Conservation (phyloP, 805 yeast genomes). For the Candida peoriensis region DNA sequence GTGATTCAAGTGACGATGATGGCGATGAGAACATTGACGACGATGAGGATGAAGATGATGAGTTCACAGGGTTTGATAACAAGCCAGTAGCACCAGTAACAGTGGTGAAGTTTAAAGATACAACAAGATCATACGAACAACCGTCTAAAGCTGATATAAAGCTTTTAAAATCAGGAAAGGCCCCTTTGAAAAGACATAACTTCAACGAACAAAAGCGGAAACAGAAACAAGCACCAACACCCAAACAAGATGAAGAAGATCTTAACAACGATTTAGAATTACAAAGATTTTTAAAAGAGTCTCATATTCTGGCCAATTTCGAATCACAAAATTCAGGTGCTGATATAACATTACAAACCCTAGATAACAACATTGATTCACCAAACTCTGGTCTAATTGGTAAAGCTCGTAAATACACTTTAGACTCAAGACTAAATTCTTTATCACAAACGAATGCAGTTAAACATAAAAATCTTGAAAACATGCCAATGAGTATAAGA, state of each 20-base stretch:
- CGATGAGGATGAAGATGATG: slow-evolving; percentile 21
- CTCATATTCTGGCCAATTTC: slow-evolving; percentile 53
- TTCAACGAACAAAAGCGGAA: neutral
- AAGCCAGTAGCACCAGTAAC: slow-evolving; percentile 10
- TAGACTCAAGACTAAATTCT: slow-evolving; percentile 51
- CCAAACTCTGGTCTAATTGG: slow-evolving; percentile 42
- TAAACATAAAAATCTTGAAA: slow-evolving; percentile 43
- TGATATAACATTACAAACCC: slow-evolving; percentile 55
- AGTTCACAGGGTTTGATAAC: slow-evolving; percentile 12
- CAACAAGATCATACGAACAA: slow-evolving; percentile 21
- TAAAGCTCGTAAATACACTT: slow-evolving; percentile 58
- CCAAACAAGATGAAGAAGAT: slow-evolving; percentile 44
- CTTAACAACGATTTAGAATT: slow-evolving; percentile 66
- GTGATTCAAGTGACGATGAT: slow-evolving; percentile 1
- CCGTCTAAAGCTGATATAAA: slow-evolving; percentile 47
- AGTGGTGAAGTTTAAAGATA: slow-evolving; percentile 37
- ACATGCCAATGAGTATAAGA: slow-evolving; percentile 85
- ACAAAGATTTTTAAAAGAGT: slow-evolving; percentile 64
- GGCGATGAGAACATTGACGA: slow-evolving; percentile 22
- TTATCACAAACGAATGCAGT: slow-evolving; percentile 43
- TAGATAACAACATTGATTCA: slow-evolving; percentile 40
- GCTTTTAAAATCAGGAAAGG: slow-evolving; percentile 52
- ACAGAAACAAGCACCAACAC: slow-evolving; percentile 8
- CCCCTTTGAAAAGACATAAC: slow-evolving; percentile 35
- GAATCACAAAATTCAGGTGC: slow-evolving; percentile 43